These are phyloP conservation scores for Microbotryum lychnidis-dioicae DNA, from an alignment of 1,284 basidiomycete genomes.

Conservation along the genomic window DNA sequence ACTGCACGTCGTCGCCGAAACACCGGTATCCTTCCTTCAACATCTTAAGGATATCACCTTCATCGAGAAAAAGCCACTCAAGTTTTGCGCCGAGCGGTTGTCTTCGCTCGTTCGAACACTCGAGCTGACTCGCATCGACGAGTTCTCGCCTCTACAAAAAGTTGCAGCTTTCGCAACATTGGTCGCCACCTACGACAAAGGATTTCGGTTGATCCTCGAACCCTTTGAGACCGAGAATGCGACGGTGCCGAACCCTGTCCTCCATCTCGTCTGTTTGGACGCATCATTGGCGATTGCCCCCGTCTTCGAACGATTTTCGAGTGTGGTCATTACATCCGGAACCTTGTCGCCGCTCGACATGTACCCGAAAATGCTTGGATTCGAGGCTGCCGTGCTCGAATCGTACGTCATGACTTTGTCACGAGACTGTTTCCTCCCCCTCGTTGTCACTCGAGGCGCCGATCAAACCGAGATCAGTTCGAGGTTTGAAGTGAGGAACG, in stretches of 20 bases:
- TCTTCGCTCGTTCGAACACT: slow-evolving; percentile 90
- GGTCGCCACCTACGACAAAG: slow-evolving; percentile 97
- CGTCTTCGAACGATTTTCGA: slow-evolving; percentile 96
- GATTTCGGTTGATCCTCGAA: slow-evolving; percentile 93
- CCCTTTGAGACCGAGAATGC: slow-evolving; percentile 98
- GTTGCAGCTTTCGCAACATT: slow-evolving; percentile 94
- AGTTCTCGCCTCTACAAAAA: slow-evolving; percentile 85
- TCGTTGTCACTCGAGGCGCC: slow-evolving; percentile 95
- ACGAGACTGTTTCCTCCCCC: slow-evolving; percentile 92
- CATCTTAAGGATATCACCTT: slow-evolving; percentile 99
- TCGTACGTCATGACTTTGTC: slow-evolving; percentile 97
- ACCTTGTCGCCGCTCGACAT: slow-evolving; percentile 98
- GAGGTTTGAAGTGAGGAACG: slow-evolving; percentile 98
- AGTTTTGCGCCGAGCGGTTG: slow-evolving; percentile 95
- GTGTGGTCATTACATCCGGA: slow-evolving; percentile 96
- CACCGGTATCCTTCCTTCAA: slow-evolving; percentile 93
- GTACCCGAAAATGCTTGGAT: slow-evolving; percentile 99
- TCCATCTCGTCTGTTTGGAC: slow-evolving; percentile 96
- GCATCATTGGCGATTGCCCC: slow-evolving; percentile 96
- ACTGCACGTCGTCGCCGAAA: slow-evolving; percentile 98
- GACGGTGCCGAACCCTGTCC: slow-evolving; percentile 96
- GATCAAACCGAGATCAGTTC: slow-evolving; percentile 99
- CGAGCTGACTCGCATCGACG: slow-evolving; percentile 82
- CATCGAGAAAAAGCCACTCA: slow-evolving; percentile 90
- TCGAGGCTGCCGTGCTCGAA: slow-evolving; percentile 93